These are phyloP conservation scores for Asparagopsis taxiformis DNA, from an alignment of 31 red algal genomes.

Conservation along the genomic window DNA sequence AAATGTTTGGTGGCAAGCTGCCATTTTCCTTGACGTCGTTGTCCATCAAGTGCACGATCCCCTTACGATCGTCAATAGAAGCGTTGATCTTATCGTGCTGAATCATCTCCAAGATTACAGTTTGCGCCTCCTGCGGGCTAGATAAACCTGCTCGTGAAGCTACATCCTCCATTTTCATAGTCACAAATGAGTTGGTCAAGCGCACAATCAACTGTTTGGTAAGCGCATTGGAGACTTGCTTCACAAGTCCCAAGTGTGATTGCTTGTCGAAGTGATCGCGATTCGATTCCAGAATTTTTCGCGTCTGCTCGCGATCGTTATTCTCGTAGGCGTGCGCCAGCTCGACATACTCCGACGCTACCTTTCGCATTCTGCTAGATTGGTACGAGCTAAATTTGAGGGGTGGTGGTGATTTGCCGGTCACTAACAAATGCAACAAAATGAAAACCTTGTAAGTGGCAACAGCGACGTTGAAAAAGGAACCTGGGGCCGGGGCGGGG, in stretches of 20 bases:
- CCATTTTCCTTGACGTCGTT: constrained; percentile 15
- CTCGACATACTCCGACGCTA: constrained; percentile 36
- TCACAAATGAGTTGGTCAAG: constrained; percentile 75
- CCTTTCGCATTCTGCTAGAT: constrained; percentile 9
- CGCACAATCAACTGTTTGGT: constrained; percentile 44
- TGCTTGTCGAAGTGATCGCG: constrained; percentile 42
- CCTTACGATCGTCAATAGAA: constrained; percentile 57
- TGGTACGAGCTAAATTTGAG: constrained; percentile 39
- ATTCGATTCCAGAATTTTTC: constrained; percentile 38
- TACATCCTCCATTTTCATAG: constrained; percentile 62
- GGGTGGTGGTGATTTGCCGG: constrained; percentile 30
- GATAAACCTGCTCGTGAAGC: constrained; percentile 22
- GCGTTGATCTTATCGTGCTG: constrained; percentile 42
- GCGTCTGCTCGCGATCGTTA: constrained; percentile 4
- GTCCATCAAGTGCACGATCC: constrained; percentile 38
- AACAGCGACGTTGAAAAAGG: constrained; percentile 49
- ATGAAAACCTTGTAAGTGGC: constrained; percentile 55
- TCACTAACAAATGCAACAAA: constrained; percentile 56
- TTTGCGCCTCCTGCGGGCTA: constrained; percentile 37
- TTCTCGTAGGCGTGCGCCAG: constrained; percentile 56
- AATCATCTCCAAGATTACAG: constrained; percentile 64
- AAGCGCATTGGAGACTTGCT: constrained; percentile 41
- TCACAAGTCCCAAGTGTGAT: constrained; percentile 54
- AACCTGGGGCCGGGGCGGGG: constrained; percentile 23
- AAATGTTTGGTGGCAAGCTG: constrained; percentile 10